Conservation (phyloP, 2,329 filamentous ascomycete species). For the Xylaria sp. region DNA sequence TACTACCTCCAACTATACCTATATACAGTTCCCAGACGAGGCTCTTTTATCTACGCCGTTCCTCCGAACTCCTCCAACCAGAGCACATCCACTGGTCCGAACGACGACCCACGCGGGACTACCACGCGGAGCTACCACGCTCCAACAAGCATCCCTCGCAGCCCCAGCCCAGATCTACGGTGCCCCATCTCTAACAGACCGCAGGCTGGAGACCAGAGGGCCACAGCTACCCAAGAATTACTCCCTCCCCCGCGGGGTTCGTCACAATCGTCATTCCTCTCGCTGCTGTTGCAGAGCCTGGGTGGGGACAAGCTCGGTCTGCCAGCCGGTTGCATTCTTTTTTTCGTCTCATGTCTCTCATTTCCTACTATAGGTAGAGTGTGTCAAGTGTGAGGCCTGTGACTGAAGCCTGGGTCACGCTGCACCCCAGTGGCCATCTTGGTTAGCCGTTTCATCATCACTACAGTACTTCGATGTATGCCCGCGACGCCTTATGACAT, state of each 20-base stretch:
- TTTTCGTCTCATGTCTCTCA: background rate
- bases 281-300: constrained; percentile 28
- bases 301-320: constrained; percentile 13
- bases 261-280: constrained; percentile 29
- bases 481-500: constrained; percentile 19
- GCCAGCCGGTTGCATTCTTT: background rate
- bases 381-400: background rate
- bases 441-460: constrained; percentile 15
- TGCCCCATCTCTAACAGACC: background rate
- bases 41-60: constrained; percentile 41
- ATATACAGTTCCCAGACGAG: constrained; percentile 2
- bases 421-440: background rate
- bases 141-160: constrained; percentile 17
- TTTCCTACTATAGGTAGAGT: constrained; percentile 11
- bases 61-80: constrained; percentile 49
- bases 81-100: constrained; percentile 50
- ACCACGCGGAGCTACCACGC: constrained; percentile 26
- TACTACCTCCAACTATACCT: background rate
- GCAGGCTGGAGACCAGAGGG: no score
- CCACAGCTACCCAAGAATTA: background rate
- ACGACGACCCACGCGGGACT: constrained; percentile 41
- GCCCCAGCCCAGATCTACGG: constrained; percentile 35
- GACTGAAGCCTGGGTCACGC: constrained; percentile 25
- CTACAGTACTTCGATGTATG: constrained; percentile 9
- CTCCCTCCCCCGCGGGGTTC: constrained; percentile 39